Base-by-base conservation (phyloP, 2,329 filamentous ascomycete genomes). In the Scytalidium sp. region DNA sequence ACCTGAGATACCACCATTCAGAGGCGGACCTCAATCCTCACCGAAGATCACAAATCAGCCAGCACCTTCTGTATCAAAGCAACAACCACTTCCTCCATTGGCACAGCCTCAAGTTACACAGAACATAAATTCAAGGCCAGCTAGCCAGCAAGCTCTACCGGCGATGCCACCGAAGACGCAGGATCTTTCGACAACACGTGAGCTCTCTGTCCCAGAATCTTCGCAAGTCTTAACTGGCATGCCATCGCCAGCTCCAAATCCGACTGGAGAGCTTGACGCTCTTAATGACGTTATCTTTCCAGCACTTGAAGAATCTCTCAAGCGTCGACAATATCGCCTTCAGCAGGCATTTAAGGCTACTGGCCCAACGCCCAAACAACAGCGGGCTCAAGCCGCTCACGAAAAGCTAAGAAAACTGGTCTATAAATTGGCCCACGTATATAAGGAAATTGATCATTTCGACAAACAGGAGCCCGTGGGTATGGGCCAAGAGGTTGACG, bases 261-360 rank as follows among this genome's bases (percentile, higher is more conserved):
- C 80, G 20, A 80, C 82, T 49, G 83, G 80, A 11, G 88, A 95
- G 50, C 79, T 96, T 19, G 94, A 95, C 47, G 91, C 92, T 2
- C 78, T 97, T 1, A 90, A 87, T 63, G 90, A 93, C 58, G 93
- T 99, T 45, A 90, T 99, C 32, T 85, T 97, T 55, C 94, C 94
- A 1, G 93, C 94, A 2, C 79, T 99, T 2, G 91, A 96, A 68
- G 88, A 94, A 58, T 91, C 94, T 7, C 81, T 97, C 19, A 90
- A 91, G 66, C 81, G 94, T 46, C 87, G 94, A 47, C 80, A 83
- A 64, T 78, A 79, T 56, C 75, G 80, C 36, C 70, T 85, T 47
- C 67, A 63, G 29, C 67, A 64, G 59, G 69, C 65, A 64, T 65
- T 64, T 36, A 56, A 61, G 22, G 50, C 45, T n/a, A 57, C 50